Evolutionary conservation across 2,329 filamentous ascomycete species (phyloP), one percentile per base, ranked within the genome.

Genomic region (Periconia macrospinosa): DNA sequence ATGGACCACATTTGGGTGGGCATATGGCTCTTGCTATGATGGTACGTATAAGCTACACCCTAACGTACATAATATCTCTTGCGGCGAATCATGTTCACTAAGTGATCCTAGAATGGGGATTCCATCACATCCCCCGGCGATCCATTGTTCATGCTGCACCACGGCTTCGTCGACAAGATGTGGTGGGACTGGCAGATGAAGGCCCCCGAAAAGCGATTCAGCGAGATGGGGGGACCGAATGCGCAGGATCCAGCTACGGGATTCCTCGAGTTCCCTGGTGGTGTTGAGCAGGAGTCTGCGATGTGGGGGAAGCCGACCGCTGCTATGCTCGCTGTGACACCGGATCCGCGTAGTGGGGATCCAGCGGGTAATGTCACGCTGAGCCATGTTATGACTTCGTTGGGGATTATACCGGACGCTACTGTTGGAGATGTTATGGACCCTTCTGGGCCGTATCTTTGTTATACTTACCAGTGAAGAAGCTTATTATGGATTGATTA

Each of bases 391-490:
- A 30, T 71, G 20, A 57, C 66, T 42, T 65, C 69, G 65, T 56
- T 61, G 33, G 66, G 59, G 14, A 60, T 68, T n/a, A 54, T 65
- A 13, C 58, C 59, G 2, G 45, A 53, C 17, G 50, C 55, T 1
- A 66, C 53, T 7, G 57, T 72, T 17, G 52, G 49, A 1, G 67
- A 70, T 35, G 55, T 72, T 2, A 71, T 72, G 69, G 62, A 72
- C 54, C 63, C 67, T 30, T 40, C 50, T 49, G 47, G 58, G 45
- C 7, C 17, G 8, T 52, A 46, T 47, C 43, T 52, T 13, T 52
- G 49, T 30, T 52, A 52, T 42, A 19, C 19, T 9, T 52, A 52
- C 30, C 17, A 5, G 8, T 45, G 23, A 30, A 30, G 23, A 27
- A 27, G 23, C 23, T 27, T 27, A 8, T 27, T 27, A 27, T 27